Evolutionary conservation across 2,329 filamentous ascomycete species (phyloP), one percentile per base, ranked within the genome.

Genomic region (Aspergillus tanneri): DNA sequence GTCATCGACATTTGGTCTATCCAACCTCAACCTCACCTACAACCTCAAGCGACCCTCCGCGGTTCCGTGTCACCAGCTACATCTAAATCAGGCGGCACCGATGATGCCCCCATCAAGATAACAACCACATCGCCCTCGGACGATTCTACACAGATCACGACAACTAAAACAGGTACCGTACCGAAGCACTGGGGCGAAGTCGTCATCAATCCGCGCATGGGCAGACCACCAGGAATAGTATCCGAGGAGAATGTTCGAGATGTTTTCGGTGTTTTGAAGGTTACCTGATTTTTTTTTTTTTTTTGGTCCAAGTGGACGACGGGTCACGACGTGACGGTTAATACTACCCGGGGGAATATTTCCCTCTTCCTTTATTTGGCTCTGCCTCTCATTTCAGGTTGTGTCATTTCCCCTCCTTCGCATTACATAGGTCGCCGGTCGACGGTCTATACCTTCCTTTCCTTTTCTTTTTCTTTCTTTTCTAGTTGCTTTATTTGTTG

Each of bases 1-100:
- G 71, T 73, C 46, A 68, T 73, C 49, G 71, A 73, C 55, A 73
- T 73, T 52, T 73, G 71, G 71, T 69, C 71, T 23, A 54, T 72
- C 27, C 71, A 73, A 59, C 67, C 71, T 7, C 71, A 73, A 63
- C 64, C 66, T 18, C 67, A 70, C 45, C 62, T 71, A 23, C 68
- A 66, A 54, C 63, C 69, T 5, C 66, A 61, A 47, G 68, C 68
- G 28, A 66, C 69, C 14, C 59, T 71, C 19, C 66, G 62, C 34
- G 57, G 56, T 27, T 56, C 61, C 32, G 58, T 59, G 2, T 65
- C 66, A 8, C 54, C 61, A 18, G 58, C 61, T 1, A 56, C 64
- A 9, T 65, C 63, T 10, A 60, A 59, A 43, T 50, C 51, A 48
- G 47, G 50, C 34, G 24, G 36, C 38, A 41, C 43, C 48, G 50